phyloP scores from a whole-genome alignment of 2,329 filamentous ascomycete species.

The Trichophyton mentagrophytes region DNA sequence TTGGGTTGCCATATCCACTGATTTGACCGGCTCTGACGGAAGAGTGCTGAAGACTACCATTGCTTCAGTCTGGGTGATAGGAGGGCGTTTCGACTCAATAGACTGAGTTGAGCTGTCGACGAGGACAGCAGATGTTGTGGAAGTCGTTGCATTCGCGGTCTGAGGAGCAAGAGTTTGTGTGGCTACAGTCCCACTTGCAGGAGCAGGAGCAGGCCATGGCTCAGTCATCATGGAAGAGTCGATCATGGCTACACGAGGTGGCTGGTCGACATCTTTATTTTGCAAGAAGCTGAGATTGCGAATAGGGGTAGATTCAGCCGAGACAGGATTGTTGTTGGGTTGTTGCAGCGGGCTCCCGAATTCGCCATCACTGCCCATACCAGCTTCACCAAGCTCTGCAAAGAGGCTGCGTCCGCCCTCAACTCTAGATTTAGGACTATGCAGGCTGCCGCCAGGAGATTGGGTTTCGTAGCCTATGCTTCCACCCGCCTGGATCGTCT shows the following conservation, averaged over 20 bases:
- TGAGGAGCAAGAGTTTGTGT: conserved; percentile 1
- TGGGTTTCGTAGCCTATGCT: conserved; percentile 36
- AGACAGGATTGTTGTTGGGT: conserved; percentile 17
- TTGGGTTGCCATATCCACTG: background rate
- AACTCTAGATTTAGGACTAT: conserved; percentile 33
- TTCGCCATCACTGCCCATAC: conserved; percentile 58
- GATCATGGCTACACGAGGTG: conserved; percentile 37
- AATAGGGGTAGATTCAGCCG: conserved; percentile 29
- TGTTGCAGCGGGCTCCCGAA: conserved; percentile 29
- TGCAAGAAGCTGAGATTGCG: conserved; percentile 7
- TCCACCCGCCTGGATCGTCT: conserved; percentile 27
- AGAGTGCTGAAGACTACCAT: conserved; percentile 17
- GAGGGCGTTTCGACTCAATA: conserved; percentile 23
- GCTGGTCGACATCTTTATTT: conserved; percentile 7
- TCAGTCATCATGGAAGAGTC: conserved; percentile 53
- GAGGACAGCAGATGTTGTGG: conserved; percentile 11
- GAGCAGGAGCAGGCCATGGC: conserved; percentile 17
- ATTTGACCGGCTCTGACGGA: background rate
- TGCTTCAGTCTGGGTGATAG: conserved; percentile 17
- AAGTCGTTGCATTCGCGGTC: conserved; percentile 5
- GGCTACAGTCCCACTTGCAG: conserved; percentile 32
- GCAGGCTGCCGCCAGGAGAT: conserved; percentile 41
- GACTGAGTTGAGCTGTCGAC: conserved; percentile 33
- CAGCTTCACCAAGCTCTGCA: conserved; percentile 75
- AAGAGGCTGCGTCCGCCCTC: conserved; percentile 65